Evolutionary conservation across 2,329 filamentous ascomycete genomes (phyloP), one percentile per base, ranked within the genome.

Genomic region (Colletotrichum sp.): DNA sequence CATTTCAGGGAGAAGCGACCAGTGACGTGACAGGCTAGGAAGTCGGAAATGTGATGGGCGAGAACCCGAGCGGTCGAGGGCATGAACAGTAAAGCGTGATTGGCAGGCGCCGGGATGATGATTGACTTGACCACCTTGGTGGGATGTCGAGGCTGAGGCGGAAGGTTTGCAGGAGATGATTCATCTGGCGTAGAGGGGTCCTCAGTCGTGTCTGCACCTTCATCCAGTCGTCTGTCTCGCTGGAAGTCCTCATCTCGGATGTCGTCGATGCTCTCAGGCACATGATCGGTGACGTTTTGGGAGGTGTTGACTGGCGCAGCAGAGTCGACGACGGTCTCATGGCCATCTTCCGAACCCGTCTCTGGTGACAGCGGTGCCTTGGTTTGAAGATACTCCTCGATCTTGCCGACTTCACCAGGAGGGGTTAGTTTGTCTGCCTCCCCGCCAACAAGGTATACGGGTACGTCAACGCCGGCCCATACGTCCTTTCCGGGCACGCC

Each of bases 61-160:
- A 98, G 87, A 8, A 93, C 93, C 67, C 95, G 93, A 59, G 94
- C 94, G 3, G 92, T 95, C 1, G 91, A 89, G 3, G 95, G 94
- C 72, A 93, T 93, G 83, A 98, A 99, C 8, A 98, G 90, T 30
- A 99, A 88, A 15, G 95, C 94, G 84, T 99, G 96, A 4, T 93
- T 94, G 12, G 95, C 95, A 1, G 96, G 96, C 1, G 91, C 87
- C 0, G 95, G 95, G 66, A 98, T 89, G 68, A 96, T 88, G 26
- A 90, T 90, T 1, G 91, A 93, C 81, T 95, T 93, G 28, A 98
- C 88, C 10, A 92, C 85, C 79, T 88, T 89, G 6, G 81, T 81
- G 1, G 90, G 91, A 39, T 86, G 87, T 8, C 82, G 80, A 6
- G 87, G 87, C 78, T 91, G 89, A 6, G 85, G 81, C 30, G 91